Percentiles rank a stretch among this genome's conserved stretches.
Conservation (phyloP, 768 basidiomycete species). For the Tricholoma sp. region DNA sequence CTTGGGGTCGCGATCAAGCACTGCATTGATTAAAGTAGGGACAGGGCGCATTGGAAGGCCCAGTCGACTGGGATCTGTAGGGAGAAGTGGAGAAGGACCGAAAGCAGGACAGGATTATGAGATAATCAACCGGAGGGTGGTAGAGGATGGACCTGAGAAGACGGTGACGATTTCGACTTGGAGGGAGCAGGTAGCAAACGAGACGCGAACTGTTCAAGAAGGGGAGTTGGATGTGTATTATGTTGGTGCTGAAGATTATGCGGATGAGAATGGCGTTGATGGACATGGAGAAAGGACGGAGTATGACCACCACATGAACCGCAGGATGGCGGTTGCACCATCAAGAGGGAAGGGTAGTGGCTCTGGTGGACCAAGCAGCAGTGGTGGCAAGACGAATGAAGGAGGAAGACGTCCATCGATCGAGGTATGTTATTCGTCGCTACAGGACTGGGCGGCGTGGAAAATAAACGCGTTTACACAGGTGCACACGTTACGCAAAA, state of each 20-base stretch:
- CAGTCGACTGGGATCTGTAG: conserved; percentile 14
- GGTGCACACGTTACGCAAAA: conserved; percentile 6
- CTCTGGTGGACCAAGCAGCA: background rate
- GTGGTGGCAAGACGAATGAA: background rate
- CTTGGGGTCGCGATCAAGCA: conserved; percentile 1
- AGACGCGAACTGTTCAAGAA: conserved; percentile 22
- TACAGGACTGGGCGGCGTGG: background rate
- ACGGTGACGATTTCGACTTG: conserved; percentile 53
- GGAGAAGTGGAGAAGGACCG: conserved; percentile 14
- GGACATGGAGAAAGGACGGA: background rate
- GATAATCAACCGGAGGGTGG: conserved; percentile 34
- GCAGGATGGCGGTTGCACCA: background rate
- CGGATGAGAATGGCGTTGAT: conserved; percentile 15
- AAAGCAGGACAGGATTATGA: conserved; percentile 36
- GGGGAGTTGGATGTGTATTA: conserved; percentile 45
- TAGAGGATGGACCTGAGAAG: conserved; percentile 45
- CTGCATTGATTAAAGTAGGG: conserved; percentile 10
- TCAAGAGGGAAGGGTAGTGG: background rate
- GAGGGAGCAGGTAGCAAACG: conserved; percentile 48
- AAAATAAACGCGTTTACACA: background rate
- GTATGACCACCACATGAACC: background rate
- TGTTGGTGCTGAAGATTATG: conserved; percentile 32
- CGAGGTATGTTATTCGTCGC: conserved; percentile 1
- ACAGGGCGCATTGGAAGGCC: conserved; percentile 21
- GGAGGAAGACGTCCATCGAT: background rate